A percentile compares a stretch with the other conserved stretches of the same genome.
Evolutionary conservation across 768 basidiomycete species (phyloP).

Genomic region (Lactarius akahatsu): DNA sequence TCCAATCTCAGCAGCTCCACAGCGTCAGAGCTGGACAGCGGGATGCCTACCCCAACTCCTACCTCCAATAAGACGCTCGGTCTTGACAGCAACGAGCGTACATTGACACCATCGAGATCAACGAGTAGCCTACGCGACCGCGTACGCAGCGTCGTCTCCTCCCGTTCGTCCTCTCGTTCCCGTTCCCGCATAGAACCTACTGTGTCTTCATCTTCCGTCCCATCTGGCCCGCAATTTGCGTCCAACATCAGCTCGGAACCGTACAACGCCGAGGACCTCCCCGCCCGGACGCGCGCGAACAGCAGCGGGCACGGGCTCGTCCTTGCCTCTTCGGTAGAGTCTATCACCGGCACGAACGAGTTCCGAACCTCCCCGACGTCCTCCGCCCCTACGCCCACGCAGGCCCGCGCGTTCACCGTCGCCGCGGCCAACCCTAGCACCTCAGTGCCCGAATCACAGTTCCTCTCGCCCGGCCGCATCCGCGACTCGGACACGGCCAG

Average conservation of each 20-base stretch:
- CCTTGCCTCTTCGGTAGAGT: conserved; percentile 44
- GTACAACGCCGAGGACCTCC: conserved; percentile 19
- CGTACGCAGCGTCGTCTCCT: conserved; percentile 24
- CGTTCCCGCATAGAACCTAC: conserved; percentile 11
- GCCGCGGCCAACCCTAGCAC: not conserved
- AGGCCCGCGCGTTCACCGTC: conserved; percentile 12
- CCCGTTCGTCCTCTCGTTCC: conserved; percentile 23
- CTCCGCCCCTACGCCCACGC: conserved; percentile 7
- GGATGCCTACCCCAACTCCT: conserved; percentile 27
- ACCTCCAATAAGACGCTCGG: conserved; percentile 7
- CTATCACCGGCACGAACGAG: conserved; percentile 37
- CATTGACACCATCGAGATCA: conserved; percentile 25
- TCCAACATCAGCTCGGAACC: not conserved
- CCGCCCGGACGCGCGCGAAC: not conserved
- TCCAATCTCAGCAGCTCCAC: conserved; percentile 21
- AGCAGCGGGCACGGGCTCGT: conserved; percentile 20
- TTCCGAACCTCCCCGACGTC: conserved; percentile 13
- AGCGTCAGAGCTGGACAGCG: conserved; percentile 2
- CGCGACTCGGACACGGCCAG: conserved; percentile 30
- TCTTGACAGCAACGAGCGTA: not conserved
- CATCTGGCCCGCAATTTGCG: not conserved
- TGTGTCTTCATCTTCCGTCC: not conserved
- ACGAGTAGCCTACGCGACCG: conserved; percentile 27
- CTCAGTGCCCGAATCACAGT: not conserved
- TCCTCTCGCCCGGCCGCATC: conserved; percentile 23